Base-by-base conservation (phyloP, 73 alveolate species). In the Durusdinium trenchii region DNA sequence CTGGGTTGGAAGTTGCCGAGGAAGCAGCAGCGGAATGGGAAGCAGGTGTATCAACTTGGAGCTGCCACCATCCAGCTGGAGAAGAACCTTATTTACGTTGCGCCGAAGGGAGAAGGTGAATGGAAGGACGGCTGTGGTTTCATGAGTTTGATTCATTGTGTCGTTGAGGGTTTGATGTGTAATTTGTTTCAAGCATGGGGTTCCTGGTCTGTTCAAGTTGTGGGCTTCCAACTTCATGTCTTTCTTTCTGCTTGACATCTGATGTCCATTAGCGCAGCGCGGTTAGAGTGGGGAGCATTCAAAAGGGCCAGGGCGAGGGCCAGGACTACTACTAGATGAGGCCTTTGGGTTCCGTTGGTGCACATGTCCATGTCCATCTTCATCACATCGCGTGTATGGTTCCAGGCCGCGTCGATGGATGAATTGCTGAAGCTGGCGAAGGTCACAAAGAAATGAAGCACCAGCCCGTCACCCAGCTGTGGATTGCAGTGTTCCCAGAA, bases 1-100 rank as follows among this genome's bases (percentile, higher is more conserved):
- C 38, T 51, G 50, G 1, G 76, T 36, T 62, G 76, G 10, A 36
- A 62, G 26, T 26, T 20, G n/a, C 47, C 57, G 0, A 90, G 96
- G 96, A 90, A 90, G 87, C 87, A 64, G 87, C 96, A 48, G 73
- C 96, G 96, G 75, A 90, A 90, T 40, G 96, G 96, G 46, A 90
- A 90, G 96, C 96, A 62, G 9, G 96, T 90, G 30, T 90, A 90
- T 47, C 96, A 90, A 51, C 73, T 90, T 2, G 96, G 96, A 12
- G 64, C 96, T 3, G 96, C 96, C 67, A 90, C 87, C 73, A 67
- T 90, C 57, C 96, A 90, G 52, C 79, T 90, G 86, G 96, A 90
- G 43, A 64, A 67, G 52, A 90, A 90, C 87, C 60, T 90, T 38
- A 36, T 90, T 73, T 90, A 90, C 50, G 96, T 90, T 36, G 86